Percentiles rank a stretch among this genome's conserved stretches.
These are phyloP conservation scores for Ligustrum vulgare DNA, from an alignment of 257 asterid species.

Conservation along the genomic window DNA sequence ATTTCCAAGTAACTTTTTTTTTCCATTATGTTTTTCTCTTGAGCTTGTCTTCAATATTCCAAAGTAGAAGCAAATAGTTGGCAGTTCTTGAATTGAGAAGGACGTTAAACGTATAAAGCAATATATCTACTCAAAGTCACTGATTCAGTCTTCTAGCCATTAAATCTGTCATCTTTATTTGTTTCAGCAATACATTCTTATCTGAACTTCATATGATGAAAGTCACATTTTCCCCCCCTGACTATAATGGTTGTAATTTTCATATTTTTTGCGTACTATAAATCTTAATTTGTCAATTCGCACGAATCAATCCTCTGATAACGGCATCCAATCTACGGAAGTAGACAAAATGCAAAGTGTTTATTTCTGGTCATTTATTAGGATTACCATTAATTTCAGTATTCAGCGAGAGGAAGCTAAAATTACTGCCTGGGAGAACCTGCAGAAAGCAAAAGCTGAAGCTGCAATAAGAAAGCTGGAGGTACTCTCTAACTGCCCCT, in stretches of 20 bases:
- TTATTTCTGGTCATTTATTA: constrained; percentile 15
- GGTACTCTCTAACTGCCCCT: constrained; percentile 36
- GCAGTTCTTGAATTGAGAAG: background rate
- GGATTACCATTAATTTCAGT: constrained; percentile 32
- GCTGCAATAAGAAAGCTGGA: constrained; percentile 72
- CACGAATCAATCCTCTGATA: background rate
- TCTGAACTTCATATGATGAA: too few relatives aligned
- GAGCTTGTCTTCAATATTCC: constrained; percentile 2
- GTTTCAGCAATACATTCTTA: background rate
- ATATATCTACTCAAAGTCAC: background rate
- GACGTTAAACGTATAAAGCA: background rate
- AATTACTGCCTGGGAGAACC: constrained; percentile 77
- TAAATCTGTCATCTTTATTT: background rate
- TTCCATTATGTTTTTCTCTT: constrained; percentile 7
- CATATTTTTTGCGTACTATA: too few relatives aligned
- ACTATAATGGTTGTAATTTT: too few relatives aligned
- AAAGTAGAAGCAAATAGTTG: background rate
- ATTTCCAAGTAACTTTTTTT: constrained; percentile 56
- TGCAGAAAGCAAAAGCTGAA: constrained; percentile 86
- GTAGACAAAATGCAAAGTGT: background rate
- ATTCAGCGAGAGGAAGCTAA: constrained; percentile 67
- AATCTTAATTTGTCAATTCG: background rate
- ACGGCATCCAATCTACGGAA: background rate
- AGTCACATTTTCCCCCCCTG: too few relatives aligned
- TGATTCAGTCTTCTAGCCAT: background rate